Evolutionary conservation across 305 asterid genomes (phyloP).

Genomic region (Fraxinus angustifolia): DNA sequence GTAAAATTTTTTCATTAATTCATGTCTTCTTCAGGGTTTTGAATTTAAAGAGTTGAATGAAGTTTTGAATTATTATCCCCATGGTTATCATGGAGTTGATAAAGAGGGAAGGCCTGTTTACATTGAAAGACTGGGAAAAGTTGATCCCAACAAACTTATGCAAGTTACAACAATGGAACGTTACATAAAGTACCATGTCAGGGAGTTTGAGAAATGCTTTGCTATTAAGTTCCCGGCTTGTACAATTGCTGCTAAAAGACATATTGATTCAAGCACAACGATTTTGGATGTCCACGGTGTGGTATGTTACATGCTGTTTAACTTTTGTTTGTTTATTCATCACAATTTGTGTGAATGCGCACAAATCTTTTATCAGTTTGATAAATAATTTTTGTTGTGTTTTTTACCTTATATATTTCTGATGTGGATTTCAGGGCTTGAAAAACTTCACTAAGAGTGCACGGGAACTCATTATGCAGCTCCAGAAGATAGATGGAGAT

Average conservation of each 20-base stretch:
- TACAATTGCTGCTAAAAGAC: slow-evolving; percentile 90
- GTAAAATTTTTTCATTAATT: not conserved
- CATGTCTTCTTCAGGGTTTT: slow-evolving; percentile 55
- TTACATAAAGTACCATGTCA: slow-evolving; percentile 77
- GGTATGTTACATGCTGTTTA: slow-evolving; percentile 47
- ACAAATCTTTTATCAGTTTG: slow-evolving; percentile 7
- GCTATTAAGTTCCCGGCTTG: slow-evolving; percentile 91
- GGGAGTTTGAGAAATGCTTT: slow-evolving; percentile 81
- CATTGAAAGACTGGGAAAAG: slow-evolving; percentile 92
- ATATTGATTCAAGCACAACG: slow-evolving; percentile 95
- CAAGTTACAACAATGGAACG: slow-evolving; percentile 95
- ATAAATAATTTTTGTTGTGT: not conserved
- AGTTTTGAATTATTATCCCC: slow-evolving; percentile 86
- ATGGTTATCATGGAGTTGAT: slow-evolving; percentile 95
- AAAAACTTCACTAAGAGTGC: slow-evolving; percentile 84
- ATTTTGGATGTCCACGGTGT: slow-evolving; percentile 97
- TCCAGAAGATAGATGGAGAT: slow-evolving; percentile 93
- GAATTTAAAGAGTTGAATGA: slow-evolving; percentile 75
- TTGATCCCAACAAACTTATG: slow-evolving; percentile 88
- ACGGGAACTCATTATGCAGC: slow-evolving; percentile 76
- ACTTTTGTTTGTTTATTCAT: slow-evolving; percentile 2
- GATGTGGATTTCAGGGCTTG: slow-evolving; percentile 52
- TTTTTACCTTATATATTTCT: not conserved
- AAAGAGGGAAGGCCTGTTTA: slow-evolving; percentile 92
- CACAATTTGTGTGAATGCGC: slow-evolving; percentile 9